Conservation (phyloP, 257 asterid genomes). For the Echium plantagineum region DNA sequence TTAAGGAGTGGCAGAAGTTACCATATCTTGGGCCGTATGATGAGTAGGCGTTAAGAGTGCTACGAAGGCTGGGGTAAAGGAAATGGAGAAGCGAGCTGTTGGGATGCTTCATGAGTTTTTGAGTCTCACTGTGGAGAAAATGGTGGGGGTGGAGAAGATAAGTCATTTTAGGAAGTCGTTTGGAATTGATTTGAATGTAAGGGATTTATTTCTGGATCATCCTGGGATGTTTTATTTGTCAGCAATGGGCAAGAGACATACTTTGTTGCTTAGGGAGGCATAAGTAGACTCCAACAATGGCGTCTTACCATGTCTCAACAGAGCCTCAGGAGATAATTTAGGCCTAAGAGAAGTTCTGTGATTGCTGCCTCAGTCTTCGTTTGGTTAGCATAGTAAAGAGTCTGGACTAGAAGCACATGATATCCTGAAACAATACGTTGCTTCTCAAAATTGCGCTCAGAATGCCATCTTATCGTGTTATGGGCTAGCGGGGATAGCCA, state of each 20-base stretch:
- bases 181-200: conserved; percentile 66
- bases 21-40: no score
- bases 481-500: conserved; percentile 84
- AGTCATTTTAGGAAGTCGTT: conserved; percentile 88
- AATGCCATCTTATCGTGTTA: conserved; percentile 70
- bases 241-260: conserved; percentile 72
- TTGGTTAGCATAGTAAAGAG: conserved; percentile 66
- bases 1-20: no score
- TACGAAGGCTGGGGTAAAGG: no score
- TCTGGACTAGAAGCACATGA: conserved; percentile 71
- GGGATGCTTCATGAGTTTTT: conserved; percentile 84
- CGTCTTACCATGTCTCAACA: conserved; percentile 31
- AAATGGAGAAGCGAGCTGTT: conserved; percentile 78
- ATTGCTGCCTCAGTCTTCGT: conserved; percentile 48
- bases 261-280: conserved; percentile 76
- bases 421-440: conserved; percentile 38
- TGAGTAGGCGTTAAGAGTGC: no score
- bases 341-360: conserved; percentile 50
- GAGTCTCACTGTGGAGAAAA: conserved; percentile 89
- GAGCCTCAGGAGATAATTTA: conserved; percentile 51
- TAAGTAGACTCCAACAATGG: conserved; percentile 37
- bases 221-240: conserved; percentile 85
- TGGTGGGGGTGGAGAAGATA: conserved; percentile 92
- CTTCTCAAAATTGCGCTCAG: conserved; percentile 65
- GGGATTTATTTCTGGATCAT: conserved; percentile 84